phyloP scores from a whole-genome alignment of 768 basidiomycete genomes.

The Pilatotrama ljubarskyi region DNA sequence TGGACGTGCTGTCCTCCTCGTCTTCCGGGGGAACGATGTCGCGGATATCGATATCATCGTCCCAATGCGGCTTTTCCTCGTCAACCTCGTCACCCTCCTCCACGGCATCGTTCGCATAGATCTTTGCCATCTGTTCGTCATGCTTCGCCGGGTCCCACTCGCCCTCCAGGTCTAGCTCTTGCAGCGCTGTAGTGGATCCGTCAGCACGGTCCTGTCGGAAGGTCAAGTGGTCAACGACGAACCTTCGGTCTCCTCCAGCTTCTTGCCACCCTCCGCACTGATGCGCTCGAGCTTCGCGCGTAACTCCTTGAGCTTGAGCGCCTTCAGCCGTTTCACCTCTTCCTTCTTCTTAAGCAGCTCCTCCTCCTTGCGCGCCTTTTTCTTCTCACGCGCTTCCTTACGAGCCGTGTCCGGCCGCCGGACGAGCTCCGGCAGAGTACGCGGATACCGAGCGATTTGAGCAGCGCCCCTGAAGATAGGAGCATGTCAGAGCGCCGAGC shows the following conservation, averaged over 20 bases:
- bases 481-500: neutral
- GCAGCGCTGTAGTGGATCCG: constrained; percentile 47
- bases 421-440: constrained; percentile 61
- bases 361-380: constrained; percentile 77
- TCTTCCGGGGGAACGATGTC: constrained; percentile 50
- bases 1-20: constrained; percentile 28
- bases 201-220: neutral
- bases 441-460: constrained; percentile 73
- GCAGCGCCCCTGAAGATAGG: constrained; percentile 55
- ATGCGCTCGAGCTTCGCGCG: constrained; percentile 73
- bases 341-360: constrained; percentile 73
- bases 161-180: constrained; percentile 80
- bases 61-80: constrained; percentile 83
- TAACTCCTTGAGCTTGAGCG: constrained; percentile 83
- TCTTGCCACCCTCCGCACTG: constrained; percentile 66
- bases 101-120: constrained; percentile 60
- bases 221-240: neutral
- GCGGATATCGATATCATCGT: constrained; percentile 84
- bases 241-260: constrained; percentile 38
- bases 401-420: constrained; percentile 76
- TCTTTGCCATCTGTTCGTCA: constrained; percentile 75
- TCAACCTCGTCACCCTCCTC: constrained; percentile 34
- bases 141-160: constrained; percentile 91
- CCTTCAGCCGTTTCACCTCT: constrained; percentile 78
- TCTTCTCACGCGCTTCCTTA: constrained; percentile 81